Evolutionary conservation across 2,329 filamentous ascomycete genomes (phyloP).

Genomic region (Neodidymelliopsis sp.): DNA sequence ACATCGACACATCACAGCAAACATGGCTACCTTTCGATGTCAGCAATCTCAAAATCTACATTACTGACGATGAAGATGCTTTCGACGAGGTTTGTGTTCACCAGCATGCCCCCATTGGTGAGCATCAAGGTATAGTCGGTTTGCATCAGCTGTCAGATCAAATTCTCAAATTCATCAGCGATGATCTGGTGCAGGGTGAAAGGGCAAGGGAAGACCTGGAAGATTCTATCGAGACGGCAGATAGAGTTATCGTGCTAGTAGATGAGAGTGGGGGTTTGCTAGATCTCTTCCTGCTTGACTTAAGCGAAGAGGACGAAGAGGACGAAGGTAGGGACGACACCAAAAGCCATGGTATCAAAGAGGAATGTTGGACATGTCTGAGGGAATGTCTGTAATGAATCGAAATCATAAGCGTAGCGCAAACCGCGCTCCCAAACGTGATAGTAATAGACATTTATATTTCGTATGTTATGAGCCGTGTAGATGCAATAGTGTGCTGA

Average conservation of each 20-base stretch:
- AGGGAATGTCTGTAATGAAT: not conserved
- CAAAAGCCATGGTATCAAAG: not conserved
- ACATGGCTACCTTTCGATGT: not conserved
- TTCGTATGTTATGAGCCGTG: not conserved
- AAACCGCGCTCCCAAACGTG: no score
- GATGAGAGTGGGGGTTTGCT: not conserved
- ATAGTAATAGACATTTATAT: conserved; percentile 2
- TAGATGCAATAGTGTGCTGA: conserved; percentile 3
- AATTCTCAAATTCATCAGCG: not conserved
- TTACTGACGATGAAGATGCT: conserved; percentile 5
- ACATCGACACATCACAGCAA: conserved; percentile 1
- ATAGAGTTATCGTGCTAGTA: conserved; percentile 2
- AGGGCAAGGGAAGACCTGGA: not conserved
- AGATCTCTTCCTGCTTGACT: not conserved
- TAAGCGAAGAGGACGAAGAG: not conserved
- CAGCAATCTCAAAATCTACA: conserved; percentile 5
- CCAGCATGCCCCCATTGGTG: not conserved
- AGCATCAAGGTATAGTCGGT: conserved; percentile 1
- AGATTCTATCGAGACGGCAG: not conserved
- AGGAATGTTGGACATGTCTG: conserved; percentile 1
- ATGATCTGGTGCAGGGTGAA: not conserved
- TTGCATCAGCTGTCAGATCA: not conserved
- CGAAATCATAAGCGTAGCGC: no score
- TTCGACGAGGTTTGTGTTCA: not conserved
- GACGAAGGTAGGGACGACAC: not conserved